Evolutionary conservation across 176 grass and related monocot species (phyloP), one percentile per base, ranked within the genome.

Genomic region (Elymus sibiricus): DNA sequence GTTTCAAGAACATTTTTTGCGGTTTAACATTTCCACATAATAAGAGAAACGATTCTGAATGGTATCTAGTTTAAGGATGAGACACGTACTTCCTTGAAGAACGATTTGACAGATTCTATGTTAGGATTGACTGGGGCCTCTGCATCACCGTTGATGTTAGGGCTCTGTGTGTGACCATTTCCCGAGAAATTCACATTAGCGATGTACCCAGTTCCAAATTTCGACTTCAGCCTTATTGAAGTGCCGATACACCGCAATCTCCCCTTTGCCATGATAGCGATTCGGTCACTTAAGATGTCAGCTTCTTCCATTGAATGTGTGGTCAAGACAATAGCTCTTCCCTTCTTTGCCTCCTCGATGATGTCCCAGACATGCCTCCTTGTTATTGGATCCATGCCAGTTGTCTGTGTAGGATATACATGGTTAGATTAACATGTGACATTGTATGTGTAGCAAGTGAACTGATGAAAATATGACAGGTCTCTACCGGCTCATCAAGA

Each of bases 321-420:
- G 55, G 97, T 99, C 84, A 99, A 87, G 34, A 99, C 90, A 84
- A 99, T 96, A 60, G 97, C 94, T 88, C 97, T 93, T 83, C 97
- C 97, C 87, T 93, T 99, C 78, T 99, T 94, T 78, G 97, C 94
- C 61, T 94, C 90, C 79, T 99, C 92, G 69, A 99, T 99, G 79
- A 99, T 99, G 85, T 96, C 94, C 97, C 94, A 99, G 4, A 96
- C 97, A 42, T 93, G 97, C 65, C 97, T 94, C 80, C 97, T 92
- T 88, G 97, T 99, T 68, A 99, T 96, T 76, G 97, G 97, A 95
- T 99, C 94, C 94, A 99, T 99, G 70, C 97, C 97, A 63, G 97
- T 96, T 79, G 97, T 96, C 97, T 99, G 77, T 15, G 64, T 19
- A 89, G 74, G 39, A 76, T 88, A 70, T 53, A 82, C 16, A 82